Evolutionary conservation across 768 basidiomycete genomes (phyloP), one percentile per base, ranked within the genome.

Genomic region (Artomyces pyxidatus): DNA sequence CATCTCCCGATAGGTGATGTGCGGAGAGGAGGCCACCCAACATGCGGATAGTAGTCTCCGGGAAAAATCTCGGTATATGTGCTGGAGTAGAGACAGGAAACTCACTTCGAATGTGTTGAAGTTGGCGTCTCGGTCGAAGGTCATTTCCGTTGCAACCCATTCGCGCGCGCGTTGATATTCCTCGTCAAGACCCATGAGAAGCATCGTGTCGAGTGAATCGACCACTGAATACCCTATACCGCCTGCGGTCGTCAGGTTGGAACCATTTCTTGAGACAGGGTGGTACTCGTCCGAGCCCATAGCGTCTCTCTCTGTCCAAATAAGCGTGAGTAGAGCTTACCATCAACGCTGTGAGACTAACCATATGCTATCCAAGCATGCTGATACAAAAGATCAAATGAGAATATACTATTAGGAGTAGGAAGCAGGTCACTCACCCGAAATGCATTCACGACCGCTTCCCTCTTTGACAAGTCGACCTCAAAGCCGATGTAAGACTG

Each of bases 281-380:
- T 95, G 90, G 59, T 91, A 96, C 64, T 95, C 89, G 68, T 96
- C 92, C 48, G 76, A 76, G 1, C 93, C 93, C 80, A 90, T 92
- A 2, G 93, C 93, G 62, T 96, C 82, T 40, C 80, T 70, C 68
- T 92, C 91, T 92, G 68, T 17, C 32, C 44, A 47, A 14, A n/a
- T n/a, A 46, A 58, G 37, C 59, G 47, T 19, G 38, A 42, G 42
- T 58, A 44, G 63, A 26, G 26, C 35, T 50, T 47, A 57, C 48
- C 45, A 22, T 50, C 46, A 42, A 45, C 42, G 11, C 35, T 7
- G 45, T 17, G 28, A 42, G 6, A 65, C 70, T 46, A 52, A 89
- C 88, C 89, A 60, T 94, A 94, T 25, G 88, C 85, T 50, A 59
- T 63, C 89, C 90, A 94, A 21, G 89, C 88, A 65, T 91, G 78